A percentile compares a stretch with the other conserved stretches of the same genome.
Conservation (phyloP, 192 early-diverging fungal genomes). For the Thamnidium elegans region DNA sequence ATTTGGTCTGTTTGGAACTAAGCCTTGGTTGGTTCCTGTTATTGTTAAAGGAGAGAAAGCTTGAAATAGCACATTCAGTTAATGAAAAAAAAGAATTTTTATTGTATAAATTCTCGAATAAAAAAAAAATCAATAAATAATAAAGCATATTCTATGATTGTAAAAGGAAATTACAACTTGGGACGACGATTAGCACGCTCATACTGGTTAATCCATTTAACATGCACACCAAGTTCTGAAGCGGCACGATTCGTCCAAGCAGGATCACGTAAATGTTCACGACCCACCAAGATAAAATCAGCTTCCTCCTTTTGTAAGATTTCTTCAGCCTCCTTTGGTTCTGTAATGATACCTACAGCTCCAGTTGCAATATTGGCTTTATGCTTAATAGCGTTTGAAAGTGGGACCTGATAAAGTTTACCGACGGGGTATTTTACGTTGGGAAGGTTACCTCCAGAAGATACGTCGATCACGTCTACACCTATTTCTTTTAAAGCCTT, state of each 20-base stretch:
- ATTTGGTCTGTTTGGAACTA: conserved; percentile 5
- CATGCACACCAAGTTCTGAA: conserved; percentile 59
- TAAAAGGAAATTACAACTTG: too few relatives aligned
- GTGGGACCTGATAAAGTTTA: conserved; percentile 68
- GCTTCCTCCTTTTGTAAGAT: conserved; percentile 63
- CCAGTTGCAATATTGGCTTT: conserved; percentile 54
- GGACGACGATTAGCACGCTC: conserved; percentile 28
- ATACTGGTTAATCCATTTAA: conserved; percentile 66
- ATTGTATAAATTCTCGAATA: too few relatives aligned
- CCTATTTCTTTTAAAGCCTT: conserved; percentile 56
- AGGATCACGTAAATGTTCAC: conserved; percentile 71
- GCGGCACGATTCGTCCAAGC: conserved; percentile 67
- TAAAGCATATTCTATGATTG: too few relatives aligned
- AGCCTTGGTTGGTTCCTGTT: conserved; percentile 20
- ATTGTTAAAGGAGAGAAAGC: conserved; percentile 22
- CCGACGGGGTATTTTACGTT: conserved; percentile 14
- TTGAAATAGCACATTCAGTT: not conserved
- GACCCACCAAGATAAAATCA: conserved; percentile 71
- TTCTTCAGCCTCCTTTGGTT: conserved; percentile 63
- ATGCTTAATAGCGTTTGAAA: conserved; percentile 60
- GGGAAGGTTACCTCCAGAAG: conserved; percentile 65
- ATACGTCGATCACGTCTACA: conserved; percentile 86
- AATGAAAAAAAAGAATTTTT: too few relatives aligned
- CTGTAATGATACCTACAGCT: conserved; percentile 72
- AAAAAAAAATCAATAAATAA: too few relatives aligned